phyloP scores from a whole-genome alignment of 2,329 filamentous ascomycete species.

The Neobulgaria alba region DNA sequence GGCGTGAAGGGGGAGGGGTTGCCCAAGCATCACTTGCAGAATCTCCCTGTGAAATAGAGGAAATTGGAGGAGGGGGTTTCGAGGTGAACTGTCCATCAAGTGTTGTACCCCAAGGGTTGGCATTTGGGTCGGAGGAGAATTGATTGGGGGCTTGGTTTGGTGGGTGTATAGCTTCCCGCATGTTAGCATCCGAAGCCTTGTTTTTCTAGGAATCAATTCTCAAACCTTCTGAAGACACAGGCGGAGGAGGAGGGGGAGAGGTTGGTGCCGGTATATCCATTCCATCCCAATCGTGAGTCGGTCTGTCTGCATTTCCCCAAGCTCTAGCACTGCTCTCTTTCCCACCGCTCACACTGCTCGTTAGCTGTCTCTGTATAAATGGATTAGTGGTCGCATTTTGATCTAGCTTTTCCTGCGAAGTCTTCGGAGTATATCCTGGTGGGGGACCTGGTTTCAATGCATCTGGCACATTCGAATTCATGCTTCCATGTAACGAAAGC shows the following conservation, averaged over 20 bases:
- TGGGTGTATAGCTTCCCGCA: constrained; percentile 7
- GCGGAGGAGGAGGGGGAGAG: constrained; percentile 14
- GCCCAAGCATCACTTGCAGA: constrained; percentile 26
- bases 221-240: constrained; percentile 16
- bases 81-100: constrained; percentile 11
- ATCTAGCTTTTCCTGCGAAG: constrained; percentile 18
- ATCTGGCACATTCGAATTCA: constrained; percentile 15
- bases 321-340: constrained; percentile 24
- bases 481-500: not conserved
- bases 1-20: constrained; percentile 5
- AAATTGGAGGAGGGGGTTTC: constrained; percentile 9
- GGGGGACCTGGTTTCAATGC: constrained; percentile 21
- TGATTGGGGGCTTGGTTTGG: constrained; percentile 20
- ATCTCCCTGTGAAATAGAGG: constrained; percentile 17
- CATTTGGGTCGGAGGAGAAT: constrained; percentile 18
- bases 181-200: too few relatives aligned
- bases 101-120: constrained; percentile 28
- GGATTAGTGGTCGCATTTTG: constrained; percentile 23
- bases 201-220: too few relatives aligned
- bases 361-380: constrained; percentile 20
- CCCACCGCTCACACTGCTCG: constrained; percentile 10
- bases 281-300: not conserved
- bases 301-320: constrained; percentile 18
- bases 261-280: constrained; percentile 5
- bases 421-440: constrained; percentile 15